A percentile compares a stretch with the other conserved stretches of the same genome.
These are phyloP conservation scores for Uromyces viciae-fabae DNA, from an alignment of 1,284 basidiomycete species.

Conservation along the genomic window DNA sequence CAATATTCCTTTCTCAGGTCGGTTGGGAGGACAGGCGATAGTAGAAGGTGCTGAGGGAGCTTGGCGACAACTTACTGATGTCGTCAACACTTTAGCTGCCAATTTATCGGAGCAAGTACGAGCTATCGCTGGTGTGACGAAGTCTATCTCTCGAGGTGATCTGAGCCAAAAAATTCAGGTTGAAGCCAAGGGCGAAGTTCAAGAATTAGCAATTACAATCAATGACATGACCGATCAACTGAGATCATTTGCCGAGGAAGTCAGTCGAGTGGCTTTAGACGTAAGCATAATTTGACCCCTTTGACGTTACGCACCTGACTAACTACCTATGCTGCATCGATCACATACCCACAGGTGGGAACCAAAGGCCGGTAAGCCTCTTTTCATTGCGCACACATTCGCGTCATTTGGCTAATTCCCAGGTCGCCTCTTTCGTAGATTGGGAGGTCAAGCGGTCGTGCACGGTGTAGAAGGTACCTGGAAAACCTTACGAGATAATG, in stretches of 20 bases:
- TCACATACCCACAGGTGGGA: slow-evolving; percentile 27
- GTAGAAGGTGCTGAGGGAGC: slow-evolving; percentile 90
- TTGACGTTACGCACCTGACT: background rate
- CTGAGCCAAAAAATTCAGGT: slow-evolving; percentile 94
- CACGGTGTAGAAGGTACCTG: slow-evolving; percentile 55
- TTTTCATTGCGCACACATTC: background rate
- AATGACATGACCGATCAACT: slow-evolving; percentile 78
- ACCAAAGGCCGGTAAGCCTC: slow-evolving; percentile 32
- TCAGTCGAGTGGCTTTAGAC: slow-evolving; percentile 78
- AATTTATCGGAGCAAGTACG: slow-evolving; percentile 93
- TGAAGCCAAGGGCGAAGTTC: slow-evolving; percentile 89
- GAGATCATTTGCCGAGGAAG: slow-evolving; percentile 86
- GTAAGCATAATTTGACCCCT: slow-evolving; percentile 39
- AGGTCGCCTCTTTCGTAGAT: slow-evolving; percentile 47
- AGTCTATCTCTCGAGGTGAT: slow-evolving; percentile 93
- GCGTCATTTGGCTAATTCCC: background rate
- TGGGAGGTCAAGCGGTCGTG: slow-evolving; percentile 55
- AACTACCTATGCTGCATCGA: background rate
- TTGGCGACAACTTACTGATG: slow-evolving; percentile 82
- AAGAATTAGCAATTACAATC: slow-evolving; percentile 95
- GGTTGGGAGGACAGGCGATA: slow-evolving; percentile 85
- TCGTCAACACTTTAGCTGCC: slow-evolving; percentile 82
- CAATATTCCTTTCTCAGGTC: slow-evolving; percentile 72
- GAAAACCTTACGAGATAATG: slow-evolving; percentile 56
- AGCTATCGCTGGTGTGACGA: slow-evolving; percentile 90